Percentiles rank a stretch among this genome's conserved stretches.
Evolutionary conservation across 2,329 filamentous ascomycete species (phyloP).

Genomic region (Botrytis cinerea): DNA sequence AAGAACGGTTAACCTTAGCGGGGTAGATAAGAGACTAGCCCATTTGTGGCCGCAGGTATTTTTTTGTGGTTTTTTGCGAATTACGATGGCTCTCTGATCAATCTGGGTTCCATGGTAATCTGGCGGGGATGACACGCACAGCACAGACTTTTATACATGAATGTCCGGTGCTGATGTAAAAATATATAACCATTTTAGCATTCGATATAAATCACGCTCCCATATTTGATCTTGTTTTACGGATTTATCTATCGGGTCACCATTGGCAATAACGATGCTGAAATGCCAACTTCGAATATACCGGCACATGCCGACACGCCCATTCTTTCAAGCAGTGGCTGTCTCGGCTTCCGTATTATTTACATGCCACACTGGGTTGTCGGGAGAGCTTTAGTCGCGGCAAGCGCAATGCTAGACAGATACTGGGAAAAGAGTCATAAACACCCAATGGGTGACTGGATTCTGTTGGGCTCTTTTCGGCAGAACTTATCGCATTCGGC

Average conservation of each 20-base stretch:
- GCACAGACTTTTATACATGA: not conserved
- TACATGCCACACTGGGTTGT: not conserved
- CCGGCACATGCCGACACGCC: not conserved
- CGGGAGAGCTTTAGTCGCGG: not conserved
- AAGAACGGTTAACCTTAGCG: slow-evolving; percentile 21
- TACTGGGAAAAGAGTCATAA: not conserved
- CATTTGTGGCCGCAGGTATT: not conserved
- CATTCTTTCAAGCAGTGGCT: too few relatives aligned
- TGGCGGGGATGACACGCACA: not conserved
- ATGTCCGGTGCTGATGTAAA: not conserved
- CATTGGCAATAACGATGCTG: not conserved
- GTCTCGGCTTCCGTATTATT: not conserved
- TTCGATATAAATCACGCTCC: not conserved
- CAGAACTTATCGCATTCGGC: not conserved
- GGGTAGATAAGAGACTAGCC: slow-evolving; percentile 15
- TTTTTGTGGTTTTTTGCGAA: not conserved
- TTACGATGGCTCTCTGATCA: not conserved
- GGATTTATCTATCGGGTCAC: not conserved
- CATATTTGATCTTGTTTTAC: not conserved
- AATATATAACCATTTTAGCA: too few relatives aligned
- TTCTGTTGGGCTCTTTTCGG: not conserved
- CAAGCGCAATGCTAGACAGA: not conserved
- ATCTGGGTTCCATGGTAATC: not conserved
- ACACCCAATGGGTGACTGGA: not conserved
- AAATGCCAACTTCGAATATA: not conserved